Evolutionary conservation across 768 basidiomycete genomes (phyloP).

Genomic region (Rhizopogon vesiculosus): DNA sequence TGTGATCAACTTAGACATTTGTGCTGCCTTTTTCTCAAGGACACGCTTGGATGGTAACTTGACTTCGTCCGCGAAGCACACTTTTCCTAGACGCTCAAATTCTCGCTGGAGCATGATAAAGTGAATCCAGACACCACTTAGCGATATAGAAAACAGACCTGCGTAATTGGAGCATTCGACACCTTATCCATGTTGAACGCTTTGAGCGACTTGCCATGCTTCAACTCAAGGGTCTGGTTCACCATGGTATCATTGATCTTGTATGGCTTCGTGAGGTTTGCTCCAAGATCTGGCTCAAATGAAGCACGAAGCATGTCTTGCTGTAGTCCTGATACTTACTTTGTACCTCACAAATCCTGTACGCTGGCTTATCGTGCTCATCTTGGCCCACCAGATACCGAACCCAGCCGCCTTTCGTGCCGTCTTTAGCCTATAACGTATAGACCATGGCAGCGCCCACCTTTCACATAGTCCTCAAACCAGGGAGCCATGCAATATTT

Average conservation of each 20-base stretch:
- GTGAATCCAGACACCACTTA: conserved; percentile 1
- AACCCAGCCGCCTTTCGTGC: conserved; percentile 70
- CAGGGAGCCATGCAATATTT: conserved; percentile 72
- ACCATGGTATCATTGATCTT: conserved; percentile 60
- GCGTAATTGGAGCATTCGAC: conserved; percentile 64
- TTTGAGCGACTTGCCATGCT: conserved; percentile 65
- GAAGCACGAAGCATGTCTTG: conserved; percentile 5
- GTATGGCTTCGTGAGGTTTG: conserved; percentile 60
- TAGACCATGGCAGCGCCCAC: conserved; percentile 32
- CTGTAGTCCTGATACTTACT: conserved; percentile 45
- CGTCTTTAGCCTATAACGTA: conserved; percentile 6
- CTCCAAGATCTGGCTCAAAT: conserved; percentile 40
- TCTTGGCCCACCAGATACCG: conserved; percentile 67
- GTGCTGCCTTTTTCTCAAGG: conserved; percentile 59
- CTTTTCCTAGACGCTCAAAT: conserved; percentile 53
- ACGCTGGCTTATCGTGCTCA: conserved; percentile 54
- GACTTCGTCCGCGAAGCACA: conserved; percentile 45
- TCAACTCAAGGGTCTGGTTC: conserved; percentile 67
- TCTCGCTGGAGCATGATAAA: conserved; percentile 50
- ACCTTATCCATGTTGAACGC: conserved; percentile 80
- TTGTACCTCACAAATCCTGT: conserved; percentile 77
- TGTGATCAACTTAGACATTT: conserved; percentile 52
- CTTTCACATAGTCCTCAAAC: conserved; percentile 81
- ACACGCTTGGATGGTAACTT: conserved; percentile 64
- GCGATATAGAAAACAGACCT: conserved; percentile 39